Base-by-base conservation (phyloP, 2,329 filamentous ascomycete genomes). In the Lecanicillium sp. region DNA sequence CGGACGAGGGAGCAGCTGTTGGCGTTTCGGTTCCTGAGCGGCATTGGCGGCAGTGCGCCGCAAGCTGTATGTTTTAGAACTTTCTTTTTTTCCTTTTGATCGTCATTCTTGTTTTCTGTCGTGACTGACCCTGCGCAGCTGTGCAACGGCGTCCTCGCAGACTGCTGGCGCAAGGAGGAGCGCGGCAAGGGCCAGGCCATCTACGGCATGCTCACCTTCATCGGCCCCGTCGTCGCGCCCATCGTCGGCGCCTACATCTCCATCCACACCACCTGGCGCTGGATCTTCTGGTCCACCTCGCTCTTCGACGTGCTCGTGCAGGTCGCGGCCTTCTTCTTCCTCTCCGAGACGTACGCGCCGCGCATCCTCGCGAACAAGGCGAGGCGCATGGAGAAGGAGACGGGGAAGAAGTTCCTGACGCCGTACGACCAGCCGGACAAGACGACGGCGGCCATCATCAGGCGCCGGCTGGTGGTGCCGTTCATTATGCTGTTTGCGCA, bases 401-500 rank as follows among this genome's bases (percentile, higher is more conserved):
- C 62, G 0, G 63, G 62, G 0, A 64, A 65, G 29, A 44, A 40
- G 1, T 43, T 52, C 1, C 43, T 64, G 3, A 64, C 63, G 0
- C 58, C 61, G 20, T 60, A 54, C 6, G 62, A 65, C n/a, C 40
- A 43, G 0, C 54, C 55, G 1, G 60, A 62, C 12, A 51, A 50
- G 0, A 58, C 60, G 0, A 62, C 63, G 4, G 8, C 49, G 0
- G 56, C 59, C 23, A 51, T 55, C 0, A 50, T 66, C 1, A 20
- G 54, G 0, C 60, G 57, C 23, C 62, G 68, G 6, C 44, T 78
- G 7, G 58, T 70, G 2, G 65, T 75, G 0, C 75, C 77, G 0
- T 62, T 74, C 8, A 67, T 71, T 20, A 68, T 79, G 57, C 62
- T 78, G 2, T 62, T 72, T 15, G 66, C 70, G 0, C 75, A 76